Base-by-base conservation (phyloP, 2,329 filamentous ascomycete genomes). In the Claviceps humidiphila region DNA sequence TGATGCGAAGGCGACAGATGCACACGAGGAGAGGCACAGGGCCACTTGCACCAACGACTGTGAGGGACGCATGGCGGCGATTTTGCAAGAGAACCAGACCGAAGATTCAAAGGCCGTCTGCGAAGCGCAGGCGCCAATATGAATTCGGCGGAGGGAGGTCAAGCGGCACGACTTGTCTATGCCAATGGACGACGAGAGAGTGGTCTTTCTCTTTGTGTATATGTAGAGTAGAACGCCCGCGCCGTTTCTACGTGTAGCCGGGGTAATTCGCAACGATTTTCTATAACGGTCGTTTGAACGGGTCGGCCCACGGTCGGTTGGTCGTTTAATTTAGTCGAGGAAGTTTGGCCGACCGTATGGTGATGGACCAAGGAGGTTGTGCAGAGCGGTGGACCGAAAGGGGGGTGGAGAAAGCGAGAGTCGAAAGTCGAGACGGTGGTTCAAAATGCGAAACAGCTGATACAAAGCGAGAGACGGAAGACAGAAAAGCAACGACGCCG, bases 21-120 rank as follows among this genome's bases (percentile, higher is more conserved):
- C 66, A 51, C 81, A 64, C 37, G 78, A 72, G 44, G 66, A 66
- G 16, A 82, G 68, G 58, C 80, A 69, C 52, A 75, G 57, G 50
- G 76, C 71, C 58, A 78, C 61, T 45, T 73, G 71, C 61, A 73
- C 64, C 51, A 78, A 59, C 49, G 69, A 69, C 48, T 65, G 65
- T 56, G 73, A 66, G 56, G 72, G 64, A 70, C 71, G 77, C 78
- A 81, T 64, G 59, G 39, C 47, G 50, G 26, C 17, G 24, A 17
- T 39, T 44, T 30, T 37, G 17, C n/a, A 13, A 40, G 14, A 44
- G 13, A 20, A 6, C 24, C 11, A 17, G 48, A 13, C n/a, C 39
- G 8, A 49, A 43, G 11, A 37, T 34, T 37, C n/a, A 41, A 39
- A n/a, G 48, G 40, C 49, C 14, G 42, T 45, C 49, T 37, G 22